phyloP scores from a whole-genome alignment of 805 yeast species.

The Allodekkera sacchari region DNA sequence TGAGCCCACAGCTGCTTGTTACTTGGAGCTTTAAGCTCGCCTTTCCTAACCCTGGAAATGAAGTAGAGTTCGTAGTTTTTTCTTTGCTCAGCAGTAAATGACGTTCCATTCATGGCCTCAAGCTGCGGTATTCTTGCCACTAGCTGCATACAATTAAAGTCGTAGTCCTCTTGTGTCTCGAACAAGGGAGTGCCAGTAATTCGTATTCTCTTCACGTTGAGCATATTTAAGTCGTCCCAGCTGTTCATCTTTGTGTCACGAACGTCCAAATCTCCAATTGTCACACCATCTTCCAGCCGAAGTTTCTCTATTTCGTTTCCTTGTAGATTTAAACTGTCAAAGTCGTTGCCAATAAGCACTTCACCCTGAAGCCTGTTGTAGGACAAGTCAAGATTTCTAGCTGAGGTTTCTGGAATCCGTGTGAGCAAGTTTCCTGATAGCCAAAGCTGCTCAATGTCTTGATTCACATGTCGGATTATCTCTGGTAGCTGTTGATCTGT shows the following conservation, averaged over 20 bases:
- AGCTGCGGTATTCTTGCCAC: slow-evolving; percentile 23
- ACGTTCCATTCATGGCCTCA: slow-evolving; percentile 49
- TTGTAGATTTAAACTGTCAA: slow-evolving; percentile 23
- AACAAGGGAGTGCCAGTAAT: slow-evolving; percentile 48
- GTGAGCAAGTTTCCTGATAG: slow-evolving; percentile 1
- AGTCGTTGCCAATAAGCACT: slow-evolving; percentile 7
- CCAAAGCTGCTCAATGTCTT: not conserved
- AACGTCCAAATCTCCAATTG: slow-evolving; percentile 35
- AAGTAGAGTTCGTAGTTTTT: slow-evolving; percentile 63
- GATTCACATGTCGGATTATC: too few relatives aligned
- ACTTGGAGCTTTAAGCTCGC: too few relatives aligned
- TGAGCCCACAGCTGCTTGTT: too few relatives aligned
- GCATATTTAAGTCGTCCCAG: slow-evolving; percentile 43
- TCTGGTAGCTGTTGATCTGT: too few relatives aligned
- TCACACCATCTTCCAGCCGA: not conserved
- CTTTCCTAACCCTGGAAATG: slow-evolving; percentile 38
- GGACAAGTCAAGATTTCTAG: slow-evolving; percentile 2
- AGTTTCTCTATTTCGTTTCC: slow-evolving; percentile 24
- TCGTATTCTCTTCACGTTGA: slow-evolving; percentile 33
- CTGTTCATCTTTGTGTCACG: slow-evolving; percentile 37
- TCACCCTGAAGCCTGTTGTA: not conserved
- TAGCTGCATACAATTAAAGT: slow-evolving; percentile 12
- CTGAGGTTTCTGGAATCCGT: not conserved
- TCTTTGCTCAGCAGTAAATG: slow-evolving; percentile 38
- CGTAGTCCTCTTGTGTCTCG: slow-evolving; percentile 9